phyloP scores from a whole-genome alignment of 768 basidiomycete genomes.

The Royoungia palumana region DNA sequence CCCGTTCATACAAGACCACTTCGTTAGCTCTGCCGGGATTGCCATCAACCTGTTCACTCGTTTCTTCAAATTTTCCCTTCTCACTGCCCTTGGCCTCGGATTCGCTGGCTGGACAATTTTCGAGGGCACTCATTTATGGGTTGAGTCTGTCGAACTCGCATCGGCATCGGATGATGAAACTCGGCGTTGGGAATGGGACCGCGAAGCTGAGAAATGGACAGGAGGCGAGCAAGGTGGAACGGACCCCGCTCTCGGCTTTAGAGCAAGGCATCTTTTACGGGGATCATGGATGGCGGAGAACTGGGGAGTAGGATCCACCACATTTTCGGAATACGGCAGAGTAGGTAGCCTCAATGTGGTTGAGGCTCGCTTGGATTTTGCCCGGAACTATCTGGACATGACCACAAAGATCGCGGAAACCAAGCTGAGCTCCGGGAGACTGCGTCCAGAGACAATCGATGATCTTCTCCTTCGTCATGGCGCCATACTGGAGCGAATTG shows the following conservation, averaged over 20 bases:
- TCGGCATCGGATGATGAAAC: constrained; percentile 49
- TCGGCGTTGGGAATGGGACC: constrained; percentile 65
- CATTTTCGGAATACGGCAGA: constrained; percentile 33
- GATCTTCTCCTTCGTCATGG: constrained; percentile 58
- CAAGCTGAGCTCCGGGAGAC: constrained; percentile 34
- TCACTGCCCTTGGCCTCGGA: constrained; percentile 43
- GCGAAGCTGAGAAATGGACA: constrained; percentile 60
- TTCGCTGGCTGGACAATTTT: constrained; percentile 46
- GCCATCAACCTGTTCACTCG: constrained; percentile 45
- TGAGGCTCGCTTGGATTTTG: constrained; percentile 52
- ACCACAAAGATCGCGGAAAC: constrained; percentile 47
- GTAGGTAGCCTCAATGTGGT: constrained; percentile 42
- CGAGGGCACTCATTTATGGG: constrained; percentile 59
- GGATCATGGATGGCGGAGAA: constrained; percentile 70
- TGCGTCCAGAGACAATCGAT: constrained; percentile 49
- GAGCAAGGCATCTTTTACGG: constrained; percentile 58
- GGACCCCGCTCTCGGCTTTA: constrained; percentile 64
- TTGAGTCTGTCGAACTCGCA: constrained; percentile 53
- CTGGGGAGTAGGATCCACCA: constrained; percentile 53
- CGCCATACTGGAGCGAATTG: constrained; percentile 58
- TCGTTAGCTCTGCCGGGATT: constrained; percentile 34
- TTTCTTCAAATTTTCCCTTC: constrained; percentile 47
- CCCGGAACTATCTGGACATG: constrained; percentile 50
- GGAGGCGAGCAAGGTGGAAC: constrained; percentile 60
- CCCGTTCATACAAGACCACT: constrained; percentile 33